Base-by-base conservation (phyloP, 208 protist genomes). In the Trypanosoma grayi region DNA sequence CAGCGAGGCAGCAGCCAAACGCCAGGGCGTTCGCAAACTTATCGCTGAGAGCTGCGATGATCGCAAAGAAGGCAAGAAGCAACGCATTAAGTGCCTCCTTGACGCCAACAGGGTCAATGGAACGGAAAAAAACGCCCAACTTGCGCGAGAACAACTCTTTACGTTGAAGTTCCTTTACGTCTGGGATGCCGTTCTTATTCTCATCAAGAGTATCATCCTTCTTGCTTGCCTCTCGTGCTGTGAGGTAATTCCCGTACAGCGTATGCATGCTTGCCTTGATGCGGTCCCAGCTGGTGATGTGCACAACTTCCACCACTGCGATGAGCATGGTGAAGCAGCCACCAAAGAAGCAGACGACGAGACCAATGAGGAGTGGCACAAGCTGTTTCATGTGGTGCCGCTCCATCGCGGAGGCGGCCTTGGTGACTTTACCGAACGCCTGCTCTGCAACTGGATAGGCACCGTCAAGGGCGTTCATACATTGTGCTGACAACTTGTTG, bases 271-370 rank as follows among this genome's bases (percentile, higher is more conserved):
- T 78, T 27, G 45, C 33, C 41, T 66, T 74, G 18, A 92, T 68
- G 43, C 77, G 67, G 27, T 83, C 75, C 85, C 86, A 91, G 41
- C 74, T 83, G 13, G 83, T 74, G 48, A 95, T 54, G 2, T 75
- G 77, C 46, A 92, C 70, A 30, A 87, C 87, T 57, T 92, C 90
- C 10, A 84, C 53, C 0, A 81, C 80, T 4, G 90, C 75, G 39
- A 93, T 74, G 22, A 89, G 60, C 54, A 86, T 83, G 25, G 77
- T 70, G 63, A 88, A 95, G 55, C 60, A 71, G 16, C 86, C 83
- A 14, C 90, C 90, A 60, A 94, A 93, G 58, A 95, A 93, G 69
- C 82, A 92, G 20, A 93, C 46, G 9, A 57, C 60, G 16, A 93
- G 64, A 43, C 86, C 86, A 13, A 87, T 52, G 28, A 91, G 33